Percentiles rank a stretch among this genome's conserved stretches.
Evolutionary conservation across 176 grass and related monocot species (phyloP).

Genomic region (Chloris gayana): DNA sequence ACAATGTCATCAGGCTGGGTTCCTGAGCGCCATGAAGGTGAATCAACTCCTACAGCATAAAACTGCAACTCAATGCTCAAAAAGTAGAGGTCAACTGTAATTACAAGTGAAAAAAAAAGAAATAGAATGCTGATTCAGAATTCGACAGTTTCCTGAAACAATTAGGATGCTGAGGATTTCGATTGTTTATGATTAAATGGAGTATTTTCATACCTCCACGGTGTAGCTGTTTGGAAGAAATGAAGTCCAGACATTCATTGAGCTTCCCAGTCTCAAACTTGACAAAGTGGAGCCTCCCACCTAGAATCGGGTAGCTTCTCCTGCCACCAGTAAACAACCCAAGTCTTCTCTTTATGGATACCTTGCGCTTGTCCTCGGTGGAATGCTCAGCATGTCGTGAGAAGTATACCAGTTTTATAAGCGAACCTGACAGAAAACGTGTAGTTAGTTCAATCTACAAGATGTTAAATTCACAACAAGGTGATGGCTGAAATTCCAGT

Average conservation of each 20-base stretch:
- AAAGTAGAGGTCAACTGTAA: constrained; percentile 23
- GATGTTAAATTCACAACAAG: neutral
- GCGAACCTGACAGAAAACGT: constrained; percentile 62
- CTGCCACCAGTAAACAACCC: constrained; percentile 70
- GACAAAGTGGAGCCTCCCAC: constrained; percentile 97
- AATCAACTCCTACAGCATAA: constrained; percentile 76
- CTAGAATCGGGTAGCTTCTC: constrained; percentile 91
- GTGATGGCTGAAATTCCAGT: neutral
- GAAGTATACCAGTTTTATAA: constrained; percentile 98
- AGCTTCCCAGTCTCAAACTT: constrained; percentile 95
- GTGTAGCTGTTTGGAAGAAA: constrained; percentile 98
- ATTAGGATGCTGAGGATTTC: neutral
- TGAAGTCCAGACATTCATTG: constrained; percentile 91
- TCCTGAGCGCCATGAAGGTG: constrained; percentile 87
- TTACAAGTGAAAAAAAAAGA: neutral
- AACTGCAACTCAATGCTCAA: constrained; percentile 43
- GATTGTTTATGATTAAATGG: neutral
- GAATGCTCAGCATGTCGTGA: constrained; percentile 83
- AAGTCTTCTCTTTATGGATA: constrained; percentile 80
- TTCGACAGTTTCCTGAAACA: neutral
- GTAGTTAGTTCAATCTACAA: neutral
- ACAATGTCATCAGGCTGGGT: constrained; percentile 66
- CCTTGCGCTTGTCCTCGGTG: constrained; percentile 69
- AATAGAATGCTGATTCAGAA: constrained; percentile 1
- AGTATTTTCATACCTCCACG: constrained; percentile 72